Conservation (phyloP, 257 asterid species). For the Nicotiana paniculata region DNA sequence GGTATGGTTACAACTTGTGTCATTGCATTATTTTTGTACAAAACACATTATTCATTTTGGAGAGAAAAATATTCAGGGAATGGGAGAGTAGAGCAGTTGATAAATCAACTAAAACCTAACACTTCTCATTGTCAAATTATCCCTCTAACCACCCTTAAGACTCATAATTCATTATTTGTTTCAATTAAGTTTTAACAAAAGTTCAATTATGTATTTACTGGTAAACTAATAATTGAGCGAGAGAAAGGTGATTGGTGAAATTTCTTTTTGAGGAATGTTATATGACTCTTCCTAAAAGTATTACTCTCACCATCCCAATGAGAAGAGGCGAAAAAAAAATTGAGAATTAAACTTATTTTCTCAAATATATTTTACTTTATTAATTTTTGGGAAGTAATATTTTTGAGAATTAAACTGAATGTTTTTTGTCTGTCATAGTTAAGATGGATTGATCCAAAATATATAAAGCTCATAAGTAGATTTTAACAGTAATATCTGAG, state of each 20-base stretch:
- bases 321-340: not conserved
- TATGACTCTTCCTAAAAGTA: not conserved
- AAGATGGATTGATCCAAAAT: too few species aligned
- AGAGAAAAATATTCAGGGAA: too few species aligned
- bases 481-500: too few species aligned
- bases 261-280: not conserved
- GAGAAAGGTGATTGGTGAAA: not conserved
- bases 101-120: not conserved
- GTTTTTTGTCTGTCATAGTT: not conserved
- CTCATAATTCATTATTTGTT: not conserved
- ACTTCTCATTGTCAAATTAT: too few species aligned
- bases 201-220: not conserved
- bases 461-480: not conserved
- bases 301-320: not conserved
- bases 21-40: too few species aligned
- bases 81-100: not conserved
- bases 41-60: too few species aligned
- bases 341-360: not conserved
- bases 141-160: not conserved
- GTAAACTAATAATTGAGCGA: not conserved
- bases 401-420: not conserved
- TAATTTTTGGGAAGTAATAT: not conserved
- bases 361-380: not conserved
- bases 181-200: not conserved
- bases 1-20: too few species aligned